Conservation (phyloP, 108 stramenopile genomes). For the Epipyxis sp. region DNA sequence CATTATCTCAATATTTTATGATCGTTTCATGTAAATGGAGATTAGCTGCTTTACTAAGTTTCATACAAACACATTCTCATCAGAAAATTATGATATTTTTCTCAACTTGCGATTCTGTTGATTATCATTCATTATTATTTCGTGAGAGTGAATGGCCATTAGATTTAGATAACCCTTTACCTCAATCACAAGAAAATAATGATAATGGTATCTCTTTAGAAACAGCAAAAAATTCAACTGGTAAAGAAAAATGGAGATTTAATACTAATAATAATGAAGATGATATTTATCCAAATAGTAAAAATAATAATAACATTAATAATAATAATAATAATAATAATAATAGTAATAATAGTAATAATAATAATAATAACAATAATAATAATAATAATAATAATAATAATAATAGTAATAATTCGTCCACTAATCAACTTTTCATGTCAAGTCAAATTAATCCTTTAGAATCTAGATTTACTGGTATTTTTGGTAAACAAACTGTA, state of each 20-base stretch:
- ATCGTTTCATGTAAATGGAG: constrained; percentile 10
- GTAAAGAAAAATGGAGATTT: background rate
- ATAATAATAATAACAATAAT: too few relatives aligned
- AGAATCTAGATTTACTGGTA: background rate
- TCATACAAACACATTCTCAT: background rate
- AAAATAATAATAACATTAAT: background rate
- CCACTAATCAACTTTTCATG: background rate
- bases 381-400: background rate
- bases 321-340: too few relatives aligned
- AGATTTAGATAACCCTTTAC: background rate
- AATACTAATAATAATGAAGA: background rate
- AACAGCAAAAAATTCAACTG: background rate
- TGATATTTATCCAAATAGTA: background rate
- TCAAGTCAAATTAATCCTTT: background rate
- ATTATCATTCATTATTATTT: constrained; percentile 75
- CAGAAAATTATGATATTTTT: constrained; percentile 83
- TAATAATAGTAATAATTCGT: background rate
- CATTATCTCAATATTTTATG: constrained; percentile 1
- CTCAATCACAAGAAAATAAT: background rate
- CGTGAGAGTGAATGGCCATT: background rate
- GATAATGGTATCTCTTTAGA: background rate
- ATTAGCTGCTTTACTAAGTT: constrained; percentile 2
- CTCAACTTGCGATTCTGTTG: constrained; percentile 87
- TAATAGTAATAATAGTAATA: background rate
- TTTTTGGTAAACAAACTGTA: constrained; percentile 35